Conservation (phyloP, 2,329 filamentous ascomycete genomes). For the Tolypocladium album region DNA sequence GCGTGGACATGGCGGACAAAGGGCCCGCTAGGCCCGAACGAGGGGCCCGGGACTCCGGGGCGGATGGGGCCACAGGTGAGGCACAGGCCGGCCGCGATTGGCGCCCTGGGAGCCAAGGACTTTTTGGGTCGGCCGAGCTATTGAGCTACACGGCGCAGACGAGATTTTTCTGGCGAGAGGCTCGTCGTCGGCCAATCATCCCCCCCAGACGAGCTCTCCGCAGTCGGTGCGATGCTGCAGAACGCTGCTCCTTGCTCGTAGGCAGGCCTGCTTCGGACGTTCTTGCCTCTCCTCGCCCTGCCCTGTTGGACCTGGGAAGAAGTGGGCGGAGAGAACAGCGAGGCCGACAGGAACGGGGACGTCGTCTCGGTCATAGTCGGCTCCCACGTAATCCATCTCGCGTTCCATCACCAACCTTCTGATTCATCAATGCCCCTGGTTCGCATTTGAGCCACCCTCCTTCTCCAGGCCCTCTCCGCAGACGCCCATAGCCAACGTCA, state of each 20-base stretch:
- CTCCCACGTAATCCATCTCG: background rate
- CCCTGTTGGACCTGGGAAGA: background rate
- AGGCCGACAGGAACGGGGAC: background rate
- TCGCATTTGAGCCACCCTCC: background rate
- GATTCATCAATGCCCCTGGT: background rate
- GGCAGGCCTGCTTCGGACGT: too few species aligned
- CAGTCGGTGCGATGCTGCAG: background rate
- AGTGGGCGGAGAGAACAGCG: too few species aligned
- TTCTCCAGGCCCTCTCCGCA: background rate
- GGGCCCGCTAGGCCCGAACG: conserved; percentile 2
- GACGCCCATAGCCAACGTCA: background rate
- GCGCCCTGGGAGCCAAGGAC: background rate
- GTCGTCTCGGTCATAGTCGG: background rate
- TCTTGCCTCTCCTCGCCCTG: background rate
- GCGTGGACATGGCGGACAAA: conserved; percentile 4
- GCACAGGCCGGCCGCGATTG: background rate
- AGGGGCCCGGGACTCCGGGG: background rate
- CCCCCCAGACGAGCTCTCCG: background rate
- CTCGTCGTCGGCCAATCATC: background rate
- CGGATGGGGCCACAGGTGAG: background rate
- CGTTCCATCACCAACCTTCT: background rate
- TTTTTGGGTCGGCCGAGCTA: background rate
- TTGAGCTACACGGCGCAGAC: too few species aligned
- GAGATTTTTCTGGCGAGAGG: background rate
- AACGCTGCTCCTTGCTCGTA: background rate